Evolutionary conservation across 768 basidiomycete genomes (phyloP).

Genomic region (Leucosporidium yakuticum): DNA sequence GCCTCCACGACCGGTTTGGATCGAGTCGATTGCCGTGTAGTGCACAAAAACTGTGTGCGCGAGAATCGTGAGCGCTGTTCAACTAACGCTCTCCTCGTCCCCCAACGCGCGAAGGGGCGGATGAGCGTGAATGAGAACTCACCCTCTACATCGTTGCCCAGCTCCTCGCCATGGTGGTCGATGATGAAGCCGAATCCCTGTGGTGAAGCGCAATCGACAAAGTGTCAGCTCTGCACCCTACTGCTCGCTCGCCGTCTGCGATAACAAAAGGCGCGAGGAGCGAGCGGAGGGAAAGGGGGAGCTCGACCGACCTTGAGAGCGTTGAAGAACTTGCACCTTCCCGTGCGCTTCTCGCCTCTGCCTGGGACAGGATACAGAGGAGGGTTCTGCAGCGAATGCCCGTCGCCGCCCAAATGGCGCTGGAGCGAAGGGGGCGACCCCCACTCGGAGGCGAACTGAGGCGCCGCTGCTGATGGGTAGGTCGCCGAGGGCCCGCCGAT

Average conservation of each 20-base stretch:
- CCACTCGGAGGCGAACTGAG: no score
- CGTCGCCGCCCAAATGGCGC: no score
- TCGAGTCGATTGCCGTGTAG: constrained; percentile 19
- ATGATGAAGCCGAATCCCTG: constrained; percentile 32
- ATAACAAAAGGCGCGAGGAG: no score
- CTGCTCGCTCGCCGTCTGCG: neutral
- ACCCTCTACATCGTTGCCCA: constrained; percentile 19
- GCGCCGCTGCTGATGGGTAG: no score
- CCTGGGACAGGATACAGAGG: no score
- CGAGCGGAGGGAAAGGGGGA: no score
- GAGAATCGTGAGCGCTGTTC: neutral
- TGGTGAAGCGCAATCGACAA: no score
- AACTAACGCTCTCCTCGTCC: no score
- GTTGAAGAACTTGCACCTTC: constrained; percentile 30
- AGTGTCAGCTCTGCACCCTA: neutral
- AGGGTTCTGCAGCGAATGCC: neutral
- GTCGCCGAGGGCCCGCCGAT: no score
- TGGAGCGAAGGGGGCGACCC: no score
- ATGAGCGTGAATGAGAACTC: neutral
- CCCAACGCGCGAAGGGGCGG: no score
- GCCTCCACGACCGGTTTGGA: constrained; percentile 6
- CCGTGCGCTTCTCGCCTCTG: neutral
- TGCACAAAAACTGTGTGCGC: constrained; percentile 24
- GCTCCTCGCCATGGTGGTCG: constrained; percentile 8
- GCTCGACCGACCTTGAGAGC: constrained; percentile 13